Base-by-base conservation (phyloP, 2,329 filamentous ascomycete species). In the Xylaria sp. region DNA sequence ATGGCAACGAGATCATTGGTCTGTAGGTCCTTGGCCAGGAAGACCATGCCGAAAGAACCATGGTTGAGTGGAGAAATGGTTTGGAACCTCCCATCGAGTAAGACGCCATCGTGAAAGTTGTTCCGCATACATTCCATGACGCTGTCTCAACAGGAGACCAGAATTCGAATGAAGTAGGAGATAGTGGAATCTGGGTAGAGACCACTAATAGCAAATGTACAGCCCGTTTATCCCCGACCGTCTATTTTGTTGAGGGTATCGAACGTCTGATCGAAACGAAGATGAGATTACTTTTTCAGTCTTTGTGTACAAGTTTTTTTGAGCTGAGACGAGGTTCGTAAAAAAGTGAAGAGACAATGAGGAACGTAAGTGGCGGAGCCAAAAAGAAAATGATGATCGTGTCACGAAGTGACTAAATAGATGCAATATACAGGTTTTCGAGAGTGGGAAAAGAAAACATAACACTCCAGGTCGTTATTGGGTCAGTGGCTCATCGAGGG, bases 11-110 rank as follows among this genome's bases (percentile, higher is more conserved):
- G 87, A 68, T 96, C 86, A 74, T 90, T 88, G 69, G 92, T 97
- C 72, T 86, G 80, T 73, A 90, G 85, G 80, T 99, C 94, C 79
- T 87, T 91, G 68, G 95, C 96, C 83, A 94, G 90, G 82, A 97
- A 97, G 76, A 99, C 96, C 93, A 98, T 97, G 79, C 96, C 96
- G 79, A 98, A 99, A 65, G 96, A 98, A 75, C 96, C 96, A 87
- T 97, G 94, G 80, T 99, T 99, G 83, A 99, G 92, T 66, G 96
- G 94, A 74, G 94, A 93, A 78, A 97, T 87, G 65, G 94, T 97
- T 83, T 92, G 87, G 81, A 96, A 99, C 74, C 96, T 94, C 80
- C 93, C 94, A 79, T 93, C 90, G 79, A 97, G 90, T 79, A 97
- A 83, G 81, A 92, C 88, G 81, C 92, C 93, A 81, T 89, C 86